Evolutionary conservation across 352 stramenopile species (phyloP).

Genomic region (Globisporangium mamillatum): DNA sequence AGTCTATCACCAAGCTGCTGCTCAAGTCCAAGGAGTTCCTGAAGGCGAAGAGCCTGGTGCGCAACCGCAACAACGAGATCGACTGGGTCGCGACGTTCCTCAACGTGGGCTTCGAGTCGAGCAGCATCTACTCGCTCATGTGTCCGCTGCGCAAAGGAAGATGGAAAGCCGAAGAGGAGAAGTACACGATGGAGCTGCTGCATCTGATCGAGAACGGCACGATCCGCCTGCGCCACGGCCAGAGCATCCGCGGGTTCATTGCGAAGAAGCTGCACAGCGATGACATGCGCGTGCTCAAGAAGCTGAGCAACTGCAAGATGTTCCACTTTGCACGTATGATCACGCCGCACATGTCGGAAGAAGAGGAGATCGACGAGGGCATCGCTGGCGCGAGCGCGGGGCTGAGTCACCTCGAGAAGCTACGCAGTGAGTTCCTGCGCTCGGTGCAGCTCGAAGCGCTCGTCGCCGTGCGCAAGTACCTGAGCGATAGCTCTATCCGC

Average conservation of each 20-base stretch:
- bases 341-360: slow-evolving; percentile 53
- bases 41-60: slow-evolving; percentile 53
- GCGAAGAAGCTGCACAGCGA: slow-evolving; percentile 78
- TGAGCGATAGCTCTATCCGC: slow-evolving; percentile 64
- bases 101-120: slow-evolving; percentile 65
- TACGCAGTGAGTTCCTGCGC: slow-evolving; percentile 68
- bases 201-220: slow-evolving; percentile 59
- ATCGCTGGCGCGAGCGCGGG: slow-evolving; percentile 26
- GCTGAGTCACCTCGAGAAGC: slow-evolving; percentile 43
- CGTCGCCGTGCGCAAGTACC: slow-evolving; percentile 69
- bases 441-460: slow-evolving; percentile 76
- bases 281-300: slow-evolving; percentile 84
- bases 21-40: slow-evolving; percentile 71
- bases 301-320: slow-evolving; percentile 80
- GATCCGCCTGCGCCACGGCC: slow-evolving; percentile 55
- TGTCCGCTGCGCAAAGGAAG: slow-evolving; percentile 70
- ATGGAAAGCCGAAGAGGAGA: slow-evolving; percentile 74
- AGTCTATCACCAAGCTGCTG: slow-evolving; percentile 50
- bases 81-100: slow-evolving; percentile 78
- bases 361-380: slow-evolving; percentile 46
- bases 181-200: slow-evolving; percentile 68
- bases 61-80: slow-evolving; percentile 73
- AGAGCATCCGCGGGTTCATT: slow-evolving; percentile 72
- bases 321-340: slow-evolving; percentile 71
- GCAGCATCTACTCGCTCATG: slow-evolving; percentile 75